phyloP scores from a whole-genome alignment of 2,329 filamentous ascomycete species.

The Botrytis galanthina region DNA sequence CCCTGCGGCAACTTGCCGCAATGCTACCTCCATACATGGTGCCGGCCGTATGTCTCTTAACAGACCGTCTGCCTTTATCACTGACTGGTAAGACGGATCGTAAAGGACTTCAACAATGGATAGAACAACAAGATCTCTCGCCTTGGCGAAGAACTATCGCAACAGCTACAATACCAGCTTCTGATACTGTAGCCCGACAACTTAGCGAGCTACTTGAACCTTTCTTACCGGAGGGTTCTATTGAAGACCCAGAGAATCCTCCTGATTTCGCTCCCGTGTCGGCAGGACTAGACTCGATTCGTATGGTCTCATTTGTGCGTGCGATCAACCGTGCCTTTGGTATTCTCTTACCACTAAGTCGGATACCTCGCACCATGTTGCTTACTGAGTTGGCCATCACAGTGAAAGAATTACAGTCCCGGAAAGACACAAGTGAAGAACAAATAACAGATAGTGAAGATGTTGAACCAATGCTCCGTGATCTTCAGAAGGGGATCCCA shows the following conservation, averaged over 20 bases:
- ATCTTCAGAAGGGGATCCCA: neutral
- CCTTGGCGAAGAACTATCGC: neutral
- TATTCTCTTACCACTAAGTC: neutral
- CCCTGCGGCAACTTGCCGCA: neutral
- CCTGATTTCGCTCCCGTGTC: neutral
- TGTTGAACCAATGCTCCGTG: neutral
- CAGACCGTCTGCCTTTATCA: neutral
- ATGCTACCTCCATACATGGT: neutral
- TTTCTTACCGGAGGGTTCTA: neutral
- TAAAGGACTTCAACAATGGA: slow-evolving; percentile 2
- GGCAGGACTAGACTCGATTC: neutral
- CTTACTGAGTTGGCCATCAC: neutral
- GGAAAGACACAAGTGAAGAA: neutral
- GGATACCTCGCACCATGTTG: neutral
- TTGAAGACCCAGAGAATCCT: neutral
- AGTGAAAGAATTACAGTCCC: neutral
- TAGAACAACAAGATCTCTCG: neutral
- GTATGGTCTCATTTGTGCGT: neutral
- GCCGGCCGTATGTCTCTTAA: neutral
- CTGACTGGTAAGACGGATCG: neutral
- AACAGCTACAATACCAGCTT: neutral
- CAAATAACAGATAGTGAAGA: neutral
- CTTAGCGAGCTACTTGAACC: neutral
- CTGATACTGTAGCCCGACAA: neutral
- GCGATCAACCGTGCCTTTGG: neutral